Evolutionary conservation across 371 early-diverging fungal genomes (phyloP), one percentile per base, ranked within the genome.

Genomic region (Mortierella sp.): DNA sequence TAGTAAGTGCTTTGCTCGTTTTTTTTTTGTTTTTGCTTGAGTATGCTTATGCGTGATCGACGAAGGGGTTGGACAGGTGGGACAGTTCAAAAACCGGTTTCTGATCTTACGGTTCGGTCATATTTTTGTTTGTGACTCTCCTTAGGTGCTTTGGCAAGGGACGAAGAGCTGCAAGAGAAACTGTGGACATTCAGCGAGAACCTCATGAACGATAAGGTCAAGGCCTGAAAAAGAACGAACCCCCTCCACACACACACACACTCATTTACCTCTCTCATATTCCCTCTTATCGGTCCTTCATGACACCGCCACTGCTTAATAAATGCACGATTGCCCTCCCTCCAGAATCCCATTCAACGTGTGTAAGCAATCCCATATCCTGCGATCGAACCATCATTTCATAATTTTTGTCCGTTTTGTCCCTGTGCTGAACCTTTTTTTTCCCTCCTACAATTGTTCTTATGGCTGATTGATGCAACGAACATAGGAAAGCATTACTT

Each of bases 111-210:
- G 49, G 49, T 49, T 49, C 49, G 18, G 18, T 49, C 49, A 49
- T 14, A 18, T 71, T 72, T 24, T 21, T 60, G 12, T 58, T 35
- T 27, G 24, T 71, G 56, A 10, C 3, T 56, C 10, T 7, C 8
- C 7, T 7, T 56, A 91, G 81, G 78, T 18, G 35, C 79, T 24
- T 65, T 63, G 16, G 88, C 88, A 16, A 63, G 51, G 27, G 78
- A 89, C 55, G 79, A 84, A 29, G 86, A 68, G 24, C 76, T 88
- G 41, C 87, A 87, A 24, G 87, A 89, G 8, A 82, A 87, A 56
- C 78, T 90, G 43, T 90, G 91, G 91, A 78, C 78, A 14, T 88
- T 81, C 29, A 84, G 87, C 4, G 90, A 90, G 72, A 84, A 90
- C 54, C 60, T 89, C 24, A 70, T 90, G 21, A n/a, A 41, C 8